Evolutionary conservation across 345 rosid species (phyloP), one percentile per base, ranked within the genome.

Genomic region (Gossypium herbaceum): DNA sequence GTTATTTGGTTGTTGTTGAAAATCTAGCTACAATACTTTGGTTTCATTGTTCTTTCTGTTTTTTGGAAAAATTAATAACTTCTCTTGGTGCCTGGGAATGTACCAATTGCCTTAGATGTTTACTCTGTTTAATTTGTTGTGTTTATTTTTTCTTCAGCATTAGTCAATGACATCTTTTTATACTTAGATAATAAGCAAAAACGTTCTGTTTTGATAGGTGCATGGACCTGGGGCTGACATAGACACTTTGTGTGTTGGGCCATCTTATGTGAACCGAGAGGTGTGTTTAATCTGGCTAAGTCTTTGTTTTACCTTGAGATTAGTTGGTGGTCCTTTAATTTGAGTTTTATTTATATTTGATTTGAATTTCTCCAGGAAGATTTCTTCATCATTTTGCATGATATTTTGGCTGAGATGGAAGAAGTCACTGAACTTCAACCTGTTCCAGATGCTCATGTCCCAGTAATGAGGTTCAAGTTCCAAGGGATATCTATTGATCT

Each of bases 201-300:
- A 59, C 34, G 43, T 2, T 2, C 16, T 11, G n/a, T 29, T 50
- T 63, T 76, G 63, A 48, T 80, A 95, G 98, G 98, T 90, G 60
- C 98, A 95, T 81, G 96, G 98, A 39, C 97, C 98, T 78, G 97
- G 96, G 77, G 91, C 96, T 63, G 98, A 93, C 80, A 86, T 95
- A 68, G 99, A 95, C 75, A 86, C 94, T n/a, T 75, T 95, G 78
- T 94, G 99, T 82, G 89, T 95, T 75, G 99, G 99, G 77, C 99
- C 98, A 68, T 91, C 96, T 59, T 95, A 95, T 80, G 91, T 93
- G 75, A 90, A 83, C 56, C 92, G 98, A 60, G 98, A 93, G 90
- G 97, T 92, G 60, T 77, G 47, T 65, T 80, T 56, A 66, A 44
- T 27, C 55, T 34, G 19, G 20, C 64, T 34, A 20, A 52, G 54